Base-by-base conservation (phyloP, 257 asterid genomes). In the Nemophila menziesii region DNA sequence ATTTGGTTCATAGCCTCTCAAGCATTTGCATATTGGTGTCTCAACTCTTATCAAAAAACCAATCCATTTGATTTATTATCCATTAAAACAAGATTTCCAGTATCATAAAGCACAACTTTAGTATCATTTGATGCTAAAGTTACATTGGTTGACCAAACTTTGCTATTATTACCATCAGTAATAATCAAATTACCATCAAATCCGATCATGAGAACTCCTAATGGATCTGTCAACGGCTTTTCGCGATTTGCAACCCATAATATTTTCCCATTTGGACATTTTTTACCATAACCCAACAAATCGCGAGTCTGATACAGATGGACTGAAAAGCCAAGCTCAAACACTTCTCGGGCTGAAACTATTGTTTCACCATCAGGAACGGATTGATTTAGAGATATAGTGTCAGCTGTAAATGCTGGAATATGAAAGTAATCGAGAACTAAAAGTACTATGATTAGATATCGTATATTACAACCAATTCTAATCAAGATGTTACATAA, bases 251-350 rank as follows among this genome's bases (percentile, higher is more conserved):
- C 67, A 11, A 73, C 74, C 82, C 78, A 73, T 4, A 69, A 56
- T 10, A 61, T 46, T 5, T 66, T 56, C n/a, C 22, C 34, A 16
- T 6, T 20, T 24, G 61, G 14, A 3, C 66, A 43, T 16, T 61
- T 49, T 46, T 57, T 64, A 64, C 83, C 83, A 63, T 19, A 70
- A 48, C 0, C 79, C 79, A 2, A 74, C 55, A 2, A 60, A 74
- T 1, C 66, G n/a, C n/a, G n/a, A 44, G 4, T 16, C 19, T 8
- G 78, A 54, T 5, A 47, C 42, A 11, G 58, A 62, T 0, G 75
- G 70, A 44, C 58, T 74, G 48, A 70, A 74, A 70, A 70, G 12
- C 73, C 82, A 40, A 70, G 33, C 6, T 67, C 76, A 20, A 70
- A 74, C n/a, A 19, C 53, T 23, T 68, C 76, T 19, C 20, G 55